A percentile compares a stretch with the other conserved stretches of the same genome.
Evolutionary conservation across 2,329 filamentous ascomycete species (phyloP).

Genomic region (Penicillium sp.): DNA sequence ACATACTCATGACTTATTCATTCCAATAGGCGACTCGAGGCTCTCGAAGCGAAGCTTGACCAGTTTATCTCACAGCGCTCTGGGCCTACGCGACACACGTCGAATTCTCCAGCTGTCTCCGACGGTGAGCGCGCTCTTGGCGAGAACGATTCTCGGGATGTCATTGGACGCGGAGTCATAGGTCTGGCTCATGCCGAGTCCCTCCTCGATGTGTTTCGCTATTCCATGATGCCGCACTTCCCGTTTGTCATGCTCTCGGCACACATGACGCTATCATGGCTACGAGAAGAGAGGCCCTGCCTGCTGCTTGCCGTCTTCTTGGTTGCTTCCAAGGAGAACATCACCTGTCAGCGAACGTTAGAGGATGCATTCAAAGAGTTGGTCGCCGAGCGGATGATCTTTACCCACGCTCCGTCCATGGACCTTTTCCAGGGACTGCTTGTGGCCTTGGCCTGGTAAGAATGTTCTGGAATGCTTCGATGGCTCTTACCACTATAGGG

Average conservation of each 20-base stretch:
- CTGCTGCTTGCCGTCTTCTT: constrained; percentile 5
- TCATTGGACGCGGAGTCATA: neutral
- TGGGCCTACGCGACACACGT: too few species aligned
- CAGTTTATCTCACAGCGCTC: neutral
- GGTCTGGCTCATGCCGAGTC: neutral
- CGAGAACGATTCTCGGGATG: neutral
- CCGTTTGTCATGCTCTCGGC: constrained; percentile 4
- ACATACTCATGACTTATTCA: neutral
- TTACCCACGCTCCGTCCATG: neutral
- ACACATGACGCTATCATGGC: constrained; percentile 1
- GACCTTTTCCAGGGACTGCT: neutral
- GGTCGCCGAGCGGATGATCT: neutral
- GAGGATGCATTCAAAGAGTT: neutral
- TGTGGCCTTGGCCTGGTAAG: neutral
- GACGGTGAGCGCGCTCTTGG: too few species aligned
- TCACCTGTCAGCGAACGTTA: neutral
- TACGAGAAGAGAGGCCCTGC: constrained; percentile 4
- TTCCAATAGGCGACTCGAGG: constrained; percentile 3
- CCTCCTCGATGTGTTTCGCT: neutral
- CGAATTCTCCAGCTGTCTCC: too few species aligned
- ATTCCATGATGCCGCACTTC: constrained; percentile 4
- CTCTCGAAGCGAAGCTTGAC: constrained; percentile 6
- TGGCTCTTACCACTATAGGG: too few species aligned
- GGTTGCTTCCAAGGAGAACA: neutral
- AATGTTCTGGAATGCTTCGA: too few species aligned